A percentile compares a stretch with the other conserved stretches of the same genome.
phyloP scores from a whole-genome alignment of 2,329 filamentous ascomycete species.

The Tolypocladium sp. region DNA sequence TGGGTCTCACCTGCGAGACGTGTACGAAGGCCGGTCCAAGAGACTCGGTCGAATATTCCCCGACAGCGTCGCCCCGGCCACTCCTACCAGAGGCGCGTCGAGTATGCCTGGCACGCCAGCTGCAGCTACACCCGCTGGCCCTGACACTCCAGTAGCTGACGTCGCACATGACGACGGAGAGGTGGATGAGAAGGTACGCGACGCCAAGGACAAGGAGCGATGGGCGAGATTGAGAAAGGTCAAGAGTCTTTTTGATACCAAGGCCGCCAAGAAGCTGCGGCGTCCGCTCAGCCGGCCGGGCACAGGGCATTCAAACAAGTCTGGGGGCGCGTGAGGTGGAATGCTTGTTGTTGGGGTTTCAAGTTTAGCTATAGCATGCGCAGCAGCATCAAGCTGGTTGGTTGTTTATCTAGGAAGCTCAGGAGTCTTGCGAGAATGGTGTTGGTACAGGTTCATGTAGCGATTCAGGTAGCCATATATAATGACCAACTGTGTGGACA shows the following conservation, averaged over 20 bases:
- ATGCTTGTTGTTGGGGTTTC: background rate
- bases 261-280: constrained; percentile 45
- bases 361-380: background rate
- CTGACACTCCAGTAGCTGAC: constrained; percentile 3
- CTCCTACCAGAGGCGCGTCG: background rate
- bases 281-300: constrained; percentile 32
- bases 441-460: background rate
- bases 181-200: constrained; percentile 34
- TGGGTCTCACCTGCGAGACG: constrained; percentile 41
- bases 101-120: constrained; percentile 6
- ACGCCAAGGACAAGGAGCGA: constrained; percentile 59
- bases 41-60: constrained; percentile 10
- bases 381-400: background rate
- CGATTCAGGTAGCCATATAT: background rate
- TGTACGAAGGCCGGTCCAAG: constrained; percentile 20
- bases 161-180: constrained; percentile 9
- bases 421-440: background rate
- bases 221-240: constrained; percentile 64
- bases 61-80: background rate
- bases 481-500: background rate
- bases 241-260: constrained; percentile 62
- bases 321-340: background rate
- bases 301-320: constrained; percentile 21
- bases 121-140: constrained; percentile 6
- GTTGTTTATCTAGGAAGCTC: background rate